A percentile compares a stretch with the other conserved stretches of the same genome.
Conservation (phyloP, 805 yeast genomes). For the Candida sakaeoensis region DNA sequence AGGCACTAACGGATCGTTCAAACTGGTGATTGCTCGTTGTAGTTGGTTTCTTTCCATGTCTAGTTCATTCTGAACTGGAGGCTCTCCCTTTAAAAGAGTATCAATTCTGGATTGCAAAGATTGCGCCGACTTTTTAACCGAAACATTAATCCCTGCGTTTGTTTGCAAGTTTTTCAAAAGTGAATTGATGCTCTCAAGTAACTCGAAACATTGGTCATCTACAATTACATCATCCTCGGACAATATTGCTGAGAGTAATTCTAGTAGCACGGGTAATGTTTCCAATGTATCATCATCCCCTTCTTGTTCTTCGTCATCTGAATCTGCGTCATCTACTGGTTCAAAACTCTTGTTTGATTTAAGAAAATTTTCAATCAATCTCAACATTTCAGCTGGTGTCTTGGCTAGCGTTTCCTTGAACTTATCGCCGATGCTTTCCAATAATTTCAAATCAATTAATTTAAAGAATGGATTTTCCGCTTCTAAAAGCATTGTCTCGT, state of each 20-base stretch:
- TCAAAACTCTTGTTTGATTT: constrained; percentile 12
- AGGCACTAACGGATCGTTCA: constrained; percentile 79
- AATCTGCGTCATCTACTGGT: constrained; percentile 17
- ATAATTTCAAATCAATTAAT: constrained; percentile 56
- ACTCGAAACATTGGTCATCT: constrained; percentile 23
- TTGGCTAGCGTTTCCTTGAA: constrained; percentile 55
- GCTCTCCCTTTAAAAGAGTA: constrained; percentile 24
- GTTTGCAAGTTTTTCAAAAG: constrained; percentile 12
- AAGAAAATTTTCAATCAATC: constrained; percentile 27
- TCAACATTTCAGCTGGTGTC: constrained; percentile 56
- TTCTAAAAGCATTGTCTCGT: constrained; percentile 9
- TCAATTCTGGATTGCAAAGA: constrained; percentile 30
- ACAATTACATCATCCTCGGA: constrained; percentile 26
- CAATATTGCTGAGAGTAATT: constrained; percentile 34
- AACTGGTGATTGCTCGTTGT: constrained; percentile 58
- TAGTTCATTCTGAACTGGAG: constrained; percentile 14
- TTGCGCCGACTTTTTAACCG: constrained; percentile 15
- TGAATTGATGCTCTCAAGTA: constrained; percentile 26
- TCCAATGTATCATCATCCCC: constrained; percentile 13
- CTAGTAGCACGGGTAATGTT: constrained; percentile 28
- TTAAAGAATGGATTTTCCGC: constrained; percentile 48
- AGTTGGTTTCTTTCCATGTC: constrained; percentile 40
- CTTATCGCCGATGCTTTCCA: constrained; percentile 57
- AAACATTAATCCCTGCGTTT: constrained; percentile 7
- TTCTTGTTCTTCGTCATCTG: constrained; percentile 30